Evolutionary conservation across 1,139 yeast species (phyloP).

Genomic region (Hemisphaericaspora subhashii): DNA sequence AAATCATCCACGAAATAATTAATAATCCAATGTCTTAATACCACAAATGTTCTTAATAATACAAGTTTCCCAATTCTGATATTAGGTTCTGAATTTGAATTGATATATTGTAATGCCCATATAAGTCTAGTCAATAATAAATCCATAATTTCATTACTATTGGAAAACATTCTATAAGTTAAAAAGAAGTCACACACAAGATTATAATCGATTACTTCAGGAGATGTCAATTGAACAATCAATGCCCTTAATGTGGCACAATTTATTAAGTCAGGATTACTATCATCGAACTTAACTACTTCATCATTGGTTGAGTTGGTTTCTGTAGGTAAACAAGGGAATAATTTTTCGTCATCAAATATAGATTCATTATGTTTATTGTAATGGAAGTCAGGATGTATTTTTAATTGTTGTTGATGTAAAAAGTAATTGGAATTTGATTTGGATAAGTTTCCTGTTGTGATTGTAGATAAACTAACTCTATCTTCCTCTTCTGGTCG

Average conservation of each 20-base stretch:
- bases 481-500: constrained; percentile 1
- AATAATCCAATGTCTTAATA: constrained; percentile 83
- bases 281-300: constrained; percentile 37
- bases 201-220: constrained; percentile 75
- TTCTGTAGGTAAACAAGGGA: constrained; percentile 30
- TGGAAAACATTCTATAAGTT: constrained; percentile 72
- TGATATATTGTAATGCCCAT: constrained; percentile 65
- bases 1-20: constrained; percentile 77
- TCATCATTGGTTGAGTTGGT: constrained; percentile 13
- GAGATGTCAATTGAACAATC: constrained; percentile 74
- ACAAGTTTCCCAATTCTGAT: constrained; percentile 64
- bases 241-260: constrained; percentile 53
- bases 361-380: constrained; percentile 42
- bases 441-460: constrained; percentile 10
- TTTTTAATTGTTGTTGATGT: constrained; percentile 11
- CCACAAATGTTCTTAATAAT: constrained; percentile 82
- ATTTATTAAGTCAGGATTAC: constrained; percentile 34
- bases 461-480: constrained; percentile 1
- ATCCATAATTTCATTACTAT: constrained; percentile 56
- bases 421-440: constrained; percentile 10
- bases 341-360: constrained; percentile 38
- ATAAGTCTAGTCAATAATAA: constrained; percentile 63
- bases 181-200: constrained; percentile 82
- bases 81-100: constrained; percentile 30
- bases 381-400: constrained; percentile 29